phyloP scores from a whole-genome alignment of 1,284 basidiomycete genomes.

The Puccinia triticina region DNA sequence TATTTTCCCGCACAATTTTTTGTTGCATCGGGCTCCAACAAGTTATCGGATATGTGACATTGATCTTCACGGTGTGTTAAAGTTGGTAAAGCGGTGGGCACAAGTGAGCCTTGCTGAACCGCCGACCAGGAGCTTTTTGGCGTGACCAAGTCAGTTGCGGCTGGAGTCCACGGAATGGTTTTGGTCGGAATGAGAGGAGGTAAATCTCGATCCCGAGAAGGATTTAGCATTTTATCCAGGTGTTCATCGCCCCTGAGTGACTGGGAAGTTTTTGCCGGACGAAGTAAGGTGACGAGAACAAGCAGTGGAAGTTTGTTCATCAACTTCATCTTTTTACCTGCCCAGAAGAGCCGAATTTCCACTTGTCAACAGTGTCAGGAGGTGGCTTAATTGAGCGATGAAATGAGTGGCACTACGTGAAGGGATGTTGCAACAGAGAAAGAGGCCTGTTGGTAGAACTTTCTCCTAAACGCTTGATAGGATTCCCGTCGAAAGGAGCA shows the following conservation, averaged over 20 bases:
- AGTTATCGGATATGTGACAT: slow-evolving; percentile 28
- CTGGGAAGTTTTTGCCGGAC: neutral
- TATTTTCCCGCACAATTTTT: slow-evolving; percentile 40
- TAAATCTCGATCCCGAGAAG: neutral
- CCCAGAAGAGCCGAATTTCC: neutral
- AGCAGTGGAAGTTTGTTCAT: neutral
- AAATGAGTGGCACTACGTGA: neutral
- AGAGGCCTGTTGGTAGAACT: too few species aligned
- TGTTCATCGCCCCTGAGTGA: neutral
- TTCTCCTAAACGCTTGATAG: neutral
- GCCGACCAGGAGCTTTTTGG: neutral
- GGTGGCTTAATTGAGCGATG: neutral
- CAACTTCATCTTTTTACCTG: slow-evolving; percentile 8
- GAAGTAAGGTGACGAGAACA: neutral
- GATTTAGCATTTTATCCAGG: neutral
- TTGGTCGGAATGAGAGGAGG: neutral
- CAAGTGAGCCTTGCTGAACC: slow-evolving; percentile 8
- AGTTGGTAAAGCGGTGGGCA: slow-evolving; percentile 11
- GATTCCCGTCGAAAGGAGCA: neutral
- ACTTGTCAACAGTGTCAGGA: neutral
- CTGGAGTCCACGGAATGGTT: neutral
- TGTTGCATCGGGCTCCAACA: neutral
- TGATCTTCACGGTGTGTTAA: slow-evolving; percentile 4
- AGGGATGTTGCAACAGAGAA: neutral
- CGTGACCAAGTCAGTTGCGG: neutral